Conservation (phyloP, 257 asterid genomes). For the Gentiana dahurica region DNA sequence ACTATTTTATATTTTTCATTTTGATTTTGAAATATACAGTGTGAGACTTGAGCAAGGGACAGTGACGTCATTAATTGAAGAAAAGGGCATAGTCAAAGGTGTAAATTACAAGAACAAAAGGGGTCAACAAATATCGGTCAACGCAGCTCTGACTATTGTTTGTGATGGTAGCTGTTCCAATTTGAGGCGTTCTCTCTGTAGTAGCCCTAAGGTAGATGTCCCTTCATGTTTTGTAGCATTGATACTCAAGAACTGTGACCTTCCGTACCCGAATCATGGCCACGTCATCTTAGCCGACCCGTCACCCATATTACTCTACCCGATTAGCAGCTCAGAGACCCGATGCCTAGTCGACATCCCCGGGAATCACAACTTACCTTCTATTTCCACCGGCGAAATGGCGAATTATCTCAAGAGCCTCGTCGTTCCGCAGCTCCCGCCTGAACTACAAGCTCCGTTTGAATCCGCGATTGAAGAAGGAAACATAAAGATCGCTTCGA, state of each 20-base stretch:
- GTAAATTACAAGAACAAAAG: slow-evolving; percentile 17
- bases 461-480: slow-evolving; percentile 13
- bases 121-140: slow-evolving; percentile 8
- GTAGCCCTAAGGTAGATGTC: slow-evolving; percentile 11
- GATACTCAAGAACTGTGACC: no score
- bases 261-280: no score
- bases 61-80: slow-evolving; percentile 17
- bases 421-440: slow-evolving; percentile 17
- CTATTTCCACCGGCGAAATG: slow-evolving; percentile 15
- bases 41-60: slow-evolving; percentile 21
- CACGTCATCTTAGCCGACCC: no score
- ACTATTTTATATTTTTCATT: neutral
- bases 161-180: slow-evolving; percentile 24
- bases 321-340: slow-evolving; percentile 17
- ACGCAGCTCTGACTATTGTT: slow-evolving; percentile 18
- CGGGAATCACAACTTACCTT: slow-evolving; percentile 13
- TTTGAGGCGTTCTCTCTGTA: slow-evolving; percentile 17
- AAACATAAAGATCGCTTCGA: slow-evolving; percentile 16
- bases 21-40: slow-evolving; percentile 1
- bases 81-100: slow-evolving; percentile 22
- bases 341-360: slow-evolving; percentile 19
- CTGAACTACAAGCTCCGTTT: slow-evolving; percentile 11
- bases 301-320: slow-evolving; percentile 16
- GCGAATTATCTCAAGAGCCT: slow-evolving; percentile 14
- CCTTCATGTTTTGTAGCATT: no score